Evolutionary conservation across 768 basidiomycete species (phyloP).

Genomic region (Cantharellus anzutake): DNA sequence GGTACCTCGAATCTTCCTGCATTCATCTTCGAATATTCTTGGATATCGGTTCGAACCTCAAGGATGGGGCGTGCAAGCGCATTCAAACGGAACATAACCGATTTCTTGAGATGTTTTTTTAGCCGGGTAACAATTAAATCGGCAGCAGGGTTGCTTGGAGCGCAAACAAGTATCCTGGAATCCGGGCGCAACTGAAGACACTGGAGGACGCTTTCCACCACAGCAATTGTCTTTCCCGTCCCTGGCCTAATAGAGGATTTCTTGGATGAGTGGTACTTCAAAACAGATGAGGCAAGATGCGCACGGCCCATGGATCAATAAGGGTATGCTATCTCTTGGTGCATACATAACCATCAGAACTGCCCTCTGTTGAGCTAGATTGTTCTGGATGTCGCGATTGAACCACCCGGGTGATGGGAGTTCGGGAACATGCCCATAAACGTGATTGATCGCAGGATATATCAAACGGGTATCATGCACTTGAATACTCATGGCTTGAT

Average conservation of each 20-base stretch:
- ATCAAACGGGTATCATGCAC: slow-evolving; percentile 24
- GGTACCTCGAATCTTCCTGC: slow-evolving; percentile 28
- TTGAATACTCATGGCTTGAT: slow-evolving; percentile 31
- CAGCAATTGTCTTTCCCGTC: slow-evolving; percentile 4
- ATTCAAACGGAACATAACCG: slow-evolving; percentile 35
- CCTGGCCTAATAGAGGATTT: not conserved
- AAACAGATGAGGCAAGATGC: slow-evolving; percentile 10
- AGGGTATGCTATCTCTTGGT: slow-evolving; percentile 30
- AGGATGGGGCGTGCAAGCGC: slow-evolving; percentile 25
- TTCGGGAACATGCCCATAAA: too few relatives aligned
- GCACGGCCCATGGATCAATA: slow-evolving; percentile 45
- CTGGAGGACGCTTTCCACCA: slow-evolving; percentile 7
- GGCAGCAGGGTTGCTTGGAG: slow-evolving; percentile 6
- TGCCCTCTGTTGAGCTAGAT: slow-evolving; percentile 29
- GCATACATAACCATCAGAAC: slow-evolving; percentile 28
- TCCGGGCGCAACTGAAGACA: not conserved
- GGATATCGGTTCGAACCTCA: slow-evolving; percentile 22
- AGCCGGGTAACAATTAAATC: slow-evolving; percentile 3
- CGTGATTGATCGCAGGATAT: slow-evolving; percentile 11
- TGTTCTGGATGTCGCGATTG: slow-evolving; percentile 28
- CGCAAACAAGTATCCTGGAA: slow-evolving; percentile 4
- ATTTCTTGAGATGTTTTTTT: slow-evolving; percentile 10
- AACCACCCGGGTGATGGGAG: slow-evolving; percentile 8
- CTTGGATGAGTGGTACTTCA: too few relatives aligned
- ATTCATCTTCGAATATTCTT: slow-evolving; percentile 23